Conservation (phyloP, 768 basidiomycete genomes). For the Naganishia vaughanmartiniae region DNA sequence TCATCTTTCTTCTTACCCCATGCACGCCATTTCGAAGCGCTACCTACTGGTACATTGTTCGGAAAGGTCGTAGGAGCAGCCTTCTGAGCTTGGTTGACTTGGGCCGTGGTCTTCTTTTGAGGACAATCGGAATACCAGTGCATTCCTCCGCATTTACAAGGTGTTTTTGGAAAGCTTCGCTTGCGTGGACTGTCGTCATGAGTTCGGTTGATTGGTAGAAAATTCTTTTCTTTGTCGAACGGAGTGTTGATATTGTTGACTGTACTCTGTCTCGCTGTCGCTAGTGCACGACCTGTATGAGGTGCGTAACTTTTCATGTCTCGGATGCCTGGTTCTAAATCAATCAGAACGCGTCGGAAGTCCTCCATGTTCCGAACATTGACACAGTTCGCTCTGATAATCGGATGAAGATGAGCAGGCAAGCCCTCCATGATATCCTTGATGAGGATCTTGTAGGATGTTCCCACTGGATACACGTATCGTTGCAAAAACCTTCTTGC, state of each 20-base stretch:
- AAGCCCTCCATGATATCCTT: too few species aligned
- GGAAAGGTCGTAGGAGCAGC: background rate
- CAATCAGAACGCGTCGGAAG: constrained; percentile 21
- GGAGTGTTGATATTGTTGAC: background rate
- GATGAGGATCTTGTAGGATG: too few species aligned
- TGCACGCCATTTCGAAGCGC: background rate
- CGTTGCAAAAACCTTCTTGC: too few species aligned
- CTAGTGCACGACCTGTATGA: background rate
- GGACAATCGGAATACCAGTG: background rate
- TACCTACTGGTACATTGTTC: background rate
- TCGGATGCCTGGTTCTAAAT: constrained; percentile 20
- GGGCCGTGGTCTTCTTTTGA: background rate
- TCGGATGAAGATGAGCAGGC: background rate
- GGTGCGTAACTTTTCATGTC: background rate
- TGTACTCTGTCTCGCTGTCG: background rate
- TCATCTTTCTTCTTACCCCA: background rate
- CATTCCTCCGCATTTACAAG: too few species aligned
- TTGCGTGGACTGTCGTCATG: background rate
- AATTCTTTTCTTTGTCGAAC: background rate
- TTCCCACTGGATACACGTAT: too few species aligned
- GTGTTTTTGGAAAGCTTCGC: background rate
- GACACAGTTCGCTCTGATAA: constrained; percentile 6
- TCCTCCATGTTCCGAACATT: background rate
- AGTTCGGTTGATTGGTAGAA: background rate
- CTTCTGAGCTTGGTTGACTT: background rate